Evolutionary conservation across 2,329 filamentous ascomycete species (phyloP).

Genomic region (Trichoderma atrobrunneum): DNA sequence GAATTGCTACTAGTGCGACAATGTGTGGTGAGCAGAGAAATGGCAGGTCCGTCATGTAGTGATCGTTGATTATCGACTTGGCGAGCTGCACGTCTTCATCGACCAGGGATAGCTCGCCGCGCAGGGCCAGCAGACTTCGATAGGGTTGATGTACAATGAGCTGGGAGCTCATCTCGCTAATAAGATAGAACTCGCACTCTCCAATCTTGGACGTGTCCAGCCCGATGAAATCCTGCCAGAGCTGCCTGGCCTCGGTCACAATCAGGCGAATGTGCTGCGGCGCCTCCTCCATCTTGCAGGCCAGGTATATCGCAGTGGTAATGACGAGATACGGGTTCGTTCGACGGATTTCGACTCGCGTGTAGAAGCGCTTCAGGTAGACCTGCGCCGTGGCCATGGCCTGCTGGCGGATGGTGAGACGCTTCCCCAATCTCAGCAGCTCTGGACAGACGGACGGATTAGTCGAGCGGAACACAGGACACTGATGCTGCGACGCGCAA

Average conservation of each 20-base stretch:
- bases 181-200: conserved; percentile 90
- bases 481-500: neutral
- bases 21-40: conserved; percentile 82
- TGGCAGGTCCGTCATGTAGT: conserved; percentile 88
- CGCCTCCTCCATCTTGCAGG: conserved; percentile 97
- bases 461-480: neutral
- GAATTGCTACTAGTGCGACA: conserved; percentile 81
- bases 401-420: conserved; percentile 83
- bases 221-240: conserved; percentile 77
- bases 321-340: conserved; percentile 93
- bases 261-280: conserved; percentile 94
- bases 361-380: conserved; percentile 93
- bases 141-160: conserved; percentile 91
- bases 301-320: conserved; percentile 90
- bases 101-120: conserved; percentile 66
- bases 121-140: conserved; percentile 70
- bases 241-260: conserved; percentile 76
- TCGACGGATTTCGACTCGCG: conserved; percentile 81
- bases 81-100: conserved; percentile 76
- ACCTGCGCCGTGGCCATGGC: conserved; percentile 90
- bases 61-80: conserved; percentile 84
- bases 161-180: conserved; percentile 86
- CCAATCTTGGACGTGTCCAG: conserved; percentile 81
- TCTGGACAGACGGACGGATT: conserved; percentile 47
- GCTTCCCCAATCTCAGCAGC: conserved; percentile 77